These are phyloP conservation scores for Auriscalpium orientale DNA, from an alignment of 768 basidiomycete genomes.

Conservation along the genomic window DNA sequence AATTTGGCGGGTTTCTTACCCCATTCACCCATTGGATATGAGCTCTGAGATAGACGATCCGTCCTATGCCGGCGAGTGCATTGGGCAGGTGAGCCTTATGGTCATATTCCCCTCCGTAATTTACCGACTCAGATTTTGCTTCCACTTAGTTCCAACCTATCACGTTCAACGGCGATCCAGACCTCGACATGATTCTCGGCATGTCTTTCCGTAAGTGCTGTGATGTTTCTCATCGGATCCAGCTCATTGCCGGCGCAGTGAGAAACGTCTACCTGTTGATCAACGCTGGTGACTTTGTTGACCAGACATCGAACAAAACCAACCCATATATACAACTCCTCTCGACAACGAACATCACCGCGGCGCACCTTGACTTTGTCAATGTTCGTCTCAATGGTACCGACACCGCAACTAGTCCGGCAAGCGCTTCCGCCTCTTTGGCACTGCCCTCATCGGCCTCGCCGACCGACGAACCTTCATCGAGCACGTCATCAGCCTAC, in stretches of 20 bases:
- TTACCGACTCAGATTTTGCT: not conserved
- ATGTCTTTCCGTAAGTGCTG: slow-evolving; percentile 55
- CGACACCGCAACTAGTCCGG: not conserved
- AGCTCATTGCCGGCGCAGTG: slow-evolving; percentile 30
- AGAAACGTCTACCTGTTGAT: slow-evolving; percentile 59
- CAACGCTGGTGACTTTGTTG: slow-evolving; percentile 56
- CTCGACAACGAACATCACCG: not conserved
- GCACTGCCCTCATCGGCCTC: too few species aligned
- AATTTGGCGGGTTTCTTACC: slow-evolving; percentile 46
- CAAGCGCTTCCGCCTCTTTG: too few species aligned
- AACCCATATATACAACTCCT: not conserved
- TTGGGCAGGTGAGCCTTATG: slow-evolving; percentile 31
- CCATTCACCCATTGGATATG: slow-evolving; percentile 60
- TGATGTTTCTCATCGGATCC: not conserved
- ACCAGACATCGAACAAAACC: slow-evolving; percentile 28
- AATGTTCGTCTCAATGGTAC: not conserved
- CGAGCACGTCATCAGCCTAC: too few species aligned
- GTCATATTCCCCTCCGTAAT: slow-evolving; percentile 19
- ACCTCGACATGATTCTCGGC: slow-evolving; percentile 58
- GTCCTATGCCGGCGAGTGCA: slow-evolving; percentile 23
- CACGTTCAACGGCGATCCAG: slow-evolving; percentile 41
- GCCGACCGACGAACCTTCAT: too few species aligned
- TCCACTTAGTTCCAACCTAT: slow-evolving; percentile 56
- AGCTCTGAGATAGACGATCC: slow-evolving; percentile 7
- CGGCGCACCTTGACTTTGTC: not conserved